A percentile compares a stretch with the other conserved stretches of the same genome.
Conservation (phyloP, 2,329 filamentous ascomycete genomes). For the Helicocarpus griseus region DNA sequence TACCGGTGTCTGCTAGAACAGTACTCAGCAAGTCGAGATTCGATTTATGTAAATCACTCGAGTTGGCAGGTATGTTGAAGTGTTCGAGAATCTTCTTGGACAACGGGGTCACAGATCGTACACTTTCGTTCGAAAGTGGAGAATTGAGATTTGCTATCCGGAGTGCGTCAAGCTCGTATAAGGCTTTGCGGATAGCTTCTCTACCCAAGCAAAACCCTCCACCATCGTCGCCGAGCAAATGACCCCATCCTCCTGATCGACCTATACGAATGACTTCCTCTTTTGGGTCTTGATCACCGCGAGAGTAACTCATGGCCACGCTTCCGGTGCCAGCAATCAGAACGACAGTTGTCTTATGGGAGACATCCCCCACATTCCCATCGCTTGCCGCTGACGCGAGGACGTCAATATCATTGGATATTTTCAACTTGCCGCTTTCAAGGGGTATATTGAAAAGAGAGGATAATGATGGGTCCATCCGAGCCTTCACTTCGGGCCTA, state of each 20-base stretch:
- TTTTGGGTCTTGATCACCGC: constrained; percentile 4
- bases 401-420: constrained; percentile 35
- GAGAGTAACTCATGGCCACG: constrained; percentile 32
- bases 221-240: constrained; percentile 37
- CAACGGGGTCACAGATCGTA: background rate
- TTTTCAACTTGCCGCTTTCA: constrained; percentile 13
- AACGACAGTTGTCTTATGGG: constrained; percentile 20
- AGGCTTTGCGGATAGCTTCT: constrained; percentile 24
- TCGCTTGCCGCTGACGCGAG: constrained; percentile 21
- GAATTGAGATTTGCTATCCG: background rate
- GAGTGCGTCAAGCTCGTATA: constrained; percentile 23
- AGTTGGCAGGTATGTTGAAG: constrained; percentile 1
- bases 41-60: background rate
- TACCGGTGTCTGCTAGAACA: background rate
- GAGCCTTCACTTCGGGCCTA: constrained; percentile 20
- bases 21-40: constrained; percentile 6
- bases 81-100: constrained; percentile 3
- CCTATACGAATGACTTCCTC: constrained; percentile 18
- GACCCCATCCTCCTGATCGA: constrained; percentile 37
- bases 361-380: constrained; percentile 5
- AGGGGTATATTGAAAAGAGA: constrained; percentile 19
- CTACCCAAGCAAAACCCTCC: constrained; percentile 33
- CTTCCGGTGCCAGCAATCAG: constrained; percentile 37
- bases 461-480: constrained; percentile 20
- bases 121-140: background rate